Conservation (phyloP, 2,329 filamentous ascomycete species). For the Aspergillus fijiensis region DNA sequence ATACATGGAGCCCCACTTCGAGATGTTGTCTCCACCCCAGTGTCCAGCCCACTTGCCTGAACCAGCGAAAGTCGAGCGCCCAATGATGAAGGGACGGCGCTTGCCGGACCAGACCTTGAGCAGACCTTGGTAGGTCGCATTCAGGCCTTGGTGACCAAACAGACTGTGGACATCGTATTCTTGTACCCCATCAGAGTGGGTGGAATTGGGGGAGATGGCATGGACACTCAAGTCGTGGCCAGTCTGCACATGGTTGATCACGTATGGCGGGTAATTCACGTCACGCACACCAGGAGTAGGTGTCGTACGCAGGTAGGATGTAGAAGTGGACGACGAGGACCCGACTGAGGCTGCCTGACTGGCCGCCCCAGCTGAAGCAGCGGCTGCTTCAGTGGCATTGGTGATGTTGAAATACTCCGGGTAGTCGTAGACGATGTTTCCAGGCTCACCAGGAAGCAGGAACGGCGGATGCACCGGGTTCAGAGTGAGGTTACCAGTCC, state of each 20-base stretch:
- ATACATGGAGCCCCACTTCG: constrained; percentile 71
- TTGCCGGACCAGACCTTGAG: constrained; percentile 63
- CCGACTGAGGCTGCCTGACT: constrained; percentile 49
- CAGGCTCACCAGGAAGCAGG: constrained; percentile 62
- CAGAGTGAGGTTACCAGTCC: constrained; percentile 61
- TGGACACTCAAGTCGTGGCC: constrained; percentile 68
- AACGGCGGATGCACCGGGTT: constrained; percentile 71
- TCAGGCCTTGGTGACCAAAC: constrained; percentile 71
- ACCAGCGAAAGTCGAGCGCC: constrained; percentile 76
- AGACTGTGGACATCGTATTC: constrained; percentile 86
- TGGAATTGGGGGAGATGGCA: constrained; percentile 74
- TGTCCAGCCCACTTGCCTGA: constrained; percentile 74
- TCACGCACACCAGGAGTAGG: constrained; percentile 65
- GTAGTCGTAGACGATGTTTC: constrained; percentile 59
- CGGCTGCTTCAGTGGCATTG: constrained; percentile 66
- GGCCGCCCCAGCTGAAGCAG: constrained; percentile 55
- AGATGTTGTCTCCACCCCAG: constrained; percentile 77
- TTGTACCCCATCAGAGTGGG: constrained; percentile 67
- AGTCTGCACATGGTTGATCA: constrained; percentile 66
- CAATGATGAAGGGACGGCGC: constrained; percentile 82
- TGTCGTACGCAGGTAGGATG: constrained; percentile 57
- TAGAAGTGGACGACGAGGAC: constrained; percentile 34
- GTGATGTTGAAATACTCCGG: constrained; percentile 70
- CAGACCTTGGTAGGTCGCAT: constrained; percentile 73
- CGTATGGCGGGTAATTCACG: constrained; percentile 72